Percentiles rank a stretch among this genome's conserved stretches.
Conservation (phyloP, 2,329 filamentous ascomycete species). For the Neonectria coccinea region DNA sequence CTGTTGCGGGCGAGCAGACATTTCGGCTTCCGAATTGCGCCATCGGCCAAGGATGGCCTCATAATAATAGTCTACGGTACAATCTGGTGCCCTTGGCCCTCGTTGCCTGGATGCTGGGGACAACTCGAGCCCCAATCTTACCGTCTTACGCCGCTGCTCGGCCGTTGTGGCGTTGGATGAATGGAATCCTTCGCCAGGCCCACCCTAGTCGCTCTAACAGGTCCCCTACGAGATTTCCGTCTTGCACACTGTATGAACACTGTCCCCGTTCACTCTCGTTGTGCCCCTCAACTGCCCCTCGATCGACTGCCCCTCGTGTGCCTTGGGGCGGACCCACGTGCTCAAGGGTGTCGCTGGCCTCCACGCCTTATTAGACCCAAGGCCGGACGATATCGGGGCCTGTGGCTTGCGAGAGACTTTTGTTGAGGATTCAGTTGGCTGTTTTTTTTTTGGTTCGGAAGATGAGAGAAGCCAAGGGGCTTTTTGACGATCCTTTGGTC, state of each 20-base stretch:
- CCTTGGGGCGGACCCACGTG: slow-evolving; percentile 16
- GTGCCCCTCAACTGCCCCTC: slow-evolving; percentile 7
- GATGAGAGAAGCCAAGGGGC: slow-evolving; percentile 4
- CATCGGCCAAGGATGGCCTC: slow-evolving; percentile 37
- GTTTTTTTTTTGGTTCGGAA: not conserved
- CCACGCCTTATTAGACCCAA: not conserved
- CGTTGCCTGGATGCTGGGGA: slow-evolving; percentile 17
- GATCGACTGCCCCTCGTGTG: slow-evolving; percentile 8
- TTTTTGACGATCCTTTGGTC: not conserved
- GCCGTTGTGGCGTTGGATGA: not conserved
- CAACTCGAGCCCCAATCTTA: slow-evolving; percentile 6
- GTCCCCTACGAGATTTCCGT: not conserved
- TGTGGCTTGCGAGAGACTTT: slow-evolving; percentile 1
- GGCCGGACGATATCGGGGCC: slow-evolving; percentile 23
- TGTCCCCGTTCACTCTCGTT: not conserved
- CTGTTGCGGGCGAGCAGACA: slow-evolving; percentile 26
- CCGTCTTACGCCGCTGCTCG: slow-evolving; percentile 20
- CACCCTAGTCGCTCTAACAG: not conserved
- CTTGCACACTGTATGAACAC: not conserved
- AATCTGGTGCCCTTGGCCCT: slow-evolving; percentile 22
- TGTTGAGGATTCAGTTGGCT: slow-evolving; percentile 16
- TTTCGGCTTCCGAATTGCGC: slow-evolving; percentile 47
- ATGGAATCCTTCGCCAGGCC: not conserved
- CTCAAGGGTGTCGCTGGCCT: slow-evolving; percentile 12
- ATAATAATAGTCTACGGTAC: slow-evolving; percentile 25